Evolutionary conservation across 2,329 filamentous ascomycete species (phyloP).

Genomic region (Epichloe typhina): DNA sequence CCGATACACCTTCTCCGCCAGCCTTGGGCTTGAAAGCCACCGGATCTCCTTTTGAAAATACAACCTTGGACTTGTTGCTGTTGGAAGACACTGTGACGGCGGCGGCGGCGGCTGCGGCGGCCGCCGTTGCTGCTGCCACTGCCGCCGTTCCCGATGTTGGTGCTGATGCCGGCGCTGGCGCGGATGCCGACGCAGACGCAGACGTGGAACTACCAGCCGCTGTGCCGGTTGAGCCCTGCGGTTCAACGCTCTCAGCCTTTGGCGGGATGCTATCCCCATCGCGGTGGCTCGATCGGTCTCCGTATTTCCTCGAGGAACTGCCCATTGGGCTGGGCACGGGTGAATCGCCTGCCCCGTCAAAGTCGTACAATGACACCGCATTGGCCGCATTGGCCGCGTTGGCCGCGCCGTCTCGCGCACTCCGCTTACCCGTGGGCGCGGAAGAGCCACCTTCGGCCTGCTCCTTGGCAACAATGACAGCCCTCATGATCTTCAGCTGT

Average conservation of each 20-base stretch:
- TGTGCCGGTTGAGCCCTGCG: conserved; percentile 25
- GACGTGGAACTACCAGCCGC: not conserved
- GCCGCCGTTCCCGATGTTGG: not conserved
- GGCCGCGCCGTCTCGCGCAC: conserved; percentile 11
- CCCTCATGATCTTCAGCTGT: conserved; percentile 28
- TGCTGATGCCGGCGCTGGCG: not conserved
- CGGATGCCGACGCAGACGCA: not conserved
- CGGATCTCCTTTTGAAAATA: conserved; percentile 48
- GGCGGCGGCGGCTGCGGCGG: not conserved
- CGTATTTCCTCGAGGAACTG: conserved; percentile 22
- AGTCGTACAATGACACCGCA: conserved; percentile 28
- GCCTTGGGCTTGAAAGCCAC: conserved; percentile 53
- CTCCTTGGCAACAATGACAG: conserved; percentile 31
- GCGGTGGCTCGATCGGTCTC: conserved; percentile 24
- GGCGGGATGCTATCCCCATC: conserved; percentile 40
- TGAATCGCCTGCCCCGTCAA: conserved; percentile 31
- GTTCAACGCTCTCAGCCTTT: conserved; percentile 44
- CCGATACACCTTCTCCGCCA: conserved; percentile 32
- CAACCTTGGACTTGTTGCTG: conserved; percentile 34
- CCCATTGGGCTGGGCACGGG: conserved; percentile 31
- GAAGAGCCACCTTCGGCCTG: conserved; percentile 19
- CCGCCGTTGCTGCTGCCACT: not conserved
- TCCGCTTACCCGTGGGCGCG: conserved; percentile 11
- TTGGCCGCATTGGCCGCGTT: conserved; percentile 13
- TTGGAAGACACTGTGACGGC: conserved; percentile 5